phyloP scores from a whole-genome alignment of 1,139 yeast species.

The Pichia terricola region DNA sequence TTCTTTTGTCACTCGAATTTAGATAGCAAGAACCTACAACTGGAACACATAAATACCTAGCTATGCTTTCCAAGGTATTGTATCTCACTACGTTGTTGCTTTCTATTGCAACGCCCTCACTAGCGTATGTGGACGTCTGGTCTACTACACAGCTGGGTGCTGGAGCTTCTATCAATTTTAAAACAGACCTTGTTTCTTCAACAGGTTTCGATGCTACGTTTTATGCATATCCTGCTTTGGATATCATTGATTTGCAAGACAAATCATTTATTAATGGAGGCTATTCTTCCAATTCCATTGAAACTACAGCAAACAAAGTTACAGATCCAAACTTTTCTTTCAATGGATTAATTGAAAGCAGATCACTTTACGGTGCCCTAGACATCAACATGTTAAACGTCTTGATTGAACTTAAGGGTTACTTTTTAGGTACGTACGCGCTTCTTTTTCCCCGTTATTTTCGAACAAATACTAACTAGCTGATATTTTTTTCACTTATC shows the following conservation, averaged over 20 bases:
- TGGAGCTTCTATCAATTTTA: slow-evolving; percentile 5
- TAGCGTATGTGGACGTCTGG: slow-evolving; percentile 2
- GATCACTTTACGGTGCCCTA: slow-evolving; percentile 1
- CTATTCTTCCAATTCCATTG: slow-evolving; percentile 1
- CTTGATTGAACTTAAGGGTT: slow-evolving; percentile 8
- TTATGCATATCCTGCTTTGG: slow-evolving; percentile 3
- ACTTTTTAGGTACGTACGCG: slow-evolving; percentile 8
- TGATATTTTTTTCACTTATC: background rate
- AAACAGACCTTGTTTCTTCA: slow-evolving; percentile 2
- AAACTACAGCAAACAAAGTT: slow-evolving; percentile 4
- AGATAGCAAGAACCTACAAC: too few relatives aligned
- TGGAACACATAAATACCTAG: too few relatives aligned
- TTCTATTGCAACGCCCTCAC: slow-evolving; percentile 1
- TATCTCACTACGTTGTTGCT: slow-evolving; percentile 3
- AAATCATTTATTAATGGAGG: slow-evolving; percentile 4
- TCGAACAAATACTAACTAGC: too few relatives aligned
- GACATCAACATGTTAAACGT: slow-evolving; percentile 5
- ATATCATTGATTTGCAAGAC: slow-evolving; percentile 3
- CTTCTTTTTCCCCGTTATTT: background rate
- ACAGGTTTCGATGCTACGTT: slow-evolving; percentile 10
- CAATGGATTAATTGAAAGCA: background rate
- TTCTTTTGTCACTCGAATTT: too few relatives aligned
- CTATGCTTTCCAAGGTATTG: slow-evolving; percentile 5
- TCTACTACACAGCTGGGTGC: slow-evolving; percentile 5
- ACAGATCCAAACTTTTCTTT: slow-evolving; percentile 8